Conservation (phyloP, 177 flowering plant genomes). For the Vitis hybrid region DNA sequence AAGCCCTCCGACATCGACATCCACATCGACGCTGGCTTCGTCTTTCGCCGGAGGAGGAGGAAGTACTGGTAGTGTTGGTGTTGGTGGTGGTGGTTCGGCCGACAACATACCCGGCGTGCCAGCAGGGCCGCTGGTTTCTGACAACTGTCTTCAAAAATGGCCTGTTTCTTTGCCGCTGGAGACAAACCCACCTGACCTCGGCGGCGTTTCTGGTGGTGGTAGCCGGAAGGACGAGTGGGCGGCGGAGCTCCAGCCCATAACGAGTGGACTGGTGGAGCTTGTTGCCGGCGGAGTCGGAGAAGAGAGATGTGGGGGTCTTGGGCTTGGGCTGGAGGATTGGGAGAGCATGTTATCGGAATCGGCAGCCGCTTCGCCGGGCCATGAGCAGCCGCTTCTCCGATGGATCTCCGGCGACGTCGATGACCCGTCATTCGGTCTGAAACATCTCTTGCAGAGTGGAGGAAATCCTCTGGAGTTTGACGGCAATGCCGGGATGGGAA, state of each 20-base stretch:
- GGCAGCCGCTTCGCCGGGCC: slow-evolving; percentile 34
- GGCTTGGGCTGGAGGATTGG: slow-evolving; percentile 61
- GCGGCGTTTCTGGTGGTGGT: not conserved
- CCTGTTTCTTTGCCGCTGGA: not conserved
- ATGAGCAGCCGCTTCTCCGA: slow-evolving; percentile 50
- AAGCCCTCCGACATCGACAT: slow-evolving; percentile 59
- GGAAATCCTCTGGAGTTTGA: slow-evolving; percentile 36
- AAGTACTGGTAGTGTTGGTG: slow-evolving; percentile 14
- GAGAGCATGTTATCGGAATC: slow-evolving; percentile 48
- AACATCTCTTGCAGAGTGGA: slow-evolving; percentile 42
- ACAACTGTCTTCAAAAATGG: slow-evolving; percentile 16
- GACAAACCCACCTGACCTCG: not conserved
- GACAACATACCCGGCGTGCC: slow-evolving; percentile 48
- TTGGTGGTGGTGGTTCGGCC: slow-evolving; percentile 20
- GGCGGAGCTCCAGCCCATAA: slow-evolving; percentile 21
- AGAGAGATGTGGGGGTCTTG: slow-evolving; percentile 22
- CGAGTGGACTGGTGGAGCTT: slow-evolving; percentile 14
- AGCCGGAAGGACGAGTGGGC: slow-evolving; percentile 27
- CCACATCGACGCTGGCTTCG: slow-evolving; percentile 64
- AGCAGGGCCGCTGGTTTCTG: slow-evolving; percentile 32
- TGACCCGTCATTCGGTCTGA: slow-evolving; percentile 45
- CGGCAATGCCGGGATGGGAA: slow-evolving; percentile 43
- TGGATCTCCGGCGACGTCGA: slow-evolving; percentile 60
- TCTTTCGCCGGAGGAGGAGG: slow-evolving; percentile 46
- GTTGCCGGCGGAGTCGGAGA: not conserved